Evolutionary conservation across 441 rosid species (phyloP).

Genomic region (Bocquillonia castaneifolia): DNA sequence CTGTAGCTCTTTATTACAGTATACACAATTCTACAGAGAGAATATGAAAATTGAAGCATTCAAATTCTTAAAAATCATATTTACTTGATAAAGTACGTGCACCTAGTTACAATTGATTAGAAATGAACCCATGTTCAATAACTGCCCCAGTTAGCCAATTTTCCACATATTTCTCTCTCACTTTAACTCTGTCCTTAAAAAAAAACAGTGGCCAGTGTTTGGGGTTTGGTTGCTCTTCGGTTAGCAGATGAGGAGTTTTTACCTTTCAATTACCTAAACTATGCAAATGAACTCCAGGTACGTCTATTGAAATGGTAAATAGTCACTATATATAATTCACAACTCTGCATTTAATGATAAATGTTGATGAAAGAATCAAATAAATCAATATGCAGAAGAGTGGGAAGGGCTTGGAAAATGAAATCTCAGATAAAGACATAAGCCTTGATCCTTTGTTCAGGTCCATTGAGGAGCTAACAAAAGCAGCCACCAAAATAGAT

Average conservation of each 20-base stretch:
- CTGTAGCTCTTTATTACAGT: no score
- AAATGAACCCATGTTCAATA: background rate
- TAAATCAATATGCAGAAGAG: slow-evolving; percentile 37
- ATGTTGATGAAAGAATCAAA: slow-evolving; percentile 14
- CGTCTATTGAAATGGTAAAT: slow-evolving; percentile 11
- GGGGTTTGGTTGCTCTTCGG: slow-evolving; percentile 72
- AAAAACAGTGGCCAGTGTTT: slow-evolving; percentile 53
- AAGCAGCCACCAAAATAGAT: slow-evolving; percentile 49
- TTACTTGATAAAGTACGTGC: background rate
- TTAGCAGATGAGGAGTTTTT: slow-evolving; percentile 73
- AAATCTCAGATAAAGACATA: slow-evolving; percentile 36
- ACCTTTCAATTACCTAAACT: slow-evolving; percentile 65
- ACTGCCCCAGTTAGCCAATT: background rate
- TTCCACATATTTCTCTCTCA: background rate
- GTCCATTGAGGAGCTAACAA: slow-evolving; percentile 48
- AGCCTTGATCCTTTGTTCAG: slow-evolving; percentile 47
- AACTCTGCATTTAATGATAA: background rate
- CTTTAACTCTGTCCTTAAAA: background rate
- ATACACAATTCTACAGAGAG: background rate
- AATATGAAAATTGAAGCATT: slow-evolving; percentile 6
- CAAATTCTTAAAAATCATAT: background rate
- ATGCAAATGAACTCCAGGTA: slow-evolving; percentile 72
- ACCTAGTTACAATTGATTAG: background rate
- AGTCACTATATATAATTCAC: background rate
- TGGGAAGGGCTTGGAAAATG: slow-evolving; percentile 47